Conservation (phyloP, 192 early-diverging fungal species). For the Coemansia sp. region DNA sequence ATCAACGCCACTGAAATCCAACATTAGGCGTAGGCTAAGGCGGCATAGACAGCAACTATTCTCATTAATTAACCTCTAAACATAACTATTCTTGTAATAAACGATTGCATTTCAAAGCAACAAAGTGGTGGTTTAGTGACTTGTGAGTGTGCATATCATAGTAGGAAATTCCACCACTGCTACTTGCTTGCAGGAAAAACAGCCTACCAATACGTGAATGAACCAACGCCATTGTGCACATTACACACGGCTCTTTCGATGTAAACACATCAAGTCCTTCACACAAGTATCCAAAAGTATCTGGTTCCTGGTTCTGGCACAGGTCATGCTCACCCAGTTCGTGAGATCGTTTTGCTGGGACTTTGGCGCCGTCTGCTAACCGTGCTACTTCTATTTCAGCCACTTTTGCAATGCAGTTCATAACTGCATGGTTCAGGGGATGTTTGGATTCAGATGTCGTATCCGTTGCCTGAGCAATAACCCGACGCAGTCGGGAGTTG, state of each 20-base stretch:
- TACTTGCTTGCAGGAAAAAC: constrained; percentile 56
- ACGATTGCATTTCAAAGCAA: constrained; percentile 22
- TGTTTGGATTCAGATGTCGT: constrained; percentile 52
- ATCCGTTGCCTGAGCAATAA: constrained; percentile 55
- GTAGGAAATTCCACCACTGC: constrained; percentile 22
- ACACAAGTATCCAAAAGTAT: constrained; percentile 66
- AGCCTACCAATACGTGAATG: constrained; percentile 87
- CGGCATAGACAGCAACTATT: too few relatives aligned
- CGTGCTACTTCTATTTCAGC: constrained; percentile 57
- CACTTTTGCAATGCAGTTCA: constrained; percentile 72
- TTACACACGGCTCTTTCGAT: constrained; percentile 82
- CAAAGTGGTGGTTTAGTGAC: constrained; percentile 47
- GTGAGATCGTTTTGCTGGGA: constrained; percentile 19
- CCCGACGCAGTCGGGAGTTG: constrained; percentile 51
- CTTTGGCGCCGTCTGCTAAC: constrained; percentile 1
- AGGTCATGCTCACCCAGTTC: background rate
- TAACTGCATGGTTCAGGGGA: constrained; percentile 74
- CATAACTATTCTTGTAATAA: background rate
- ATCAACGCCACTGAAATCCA: too few relatives aligned
- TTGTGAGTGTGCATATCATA: constrained; percentile 37
- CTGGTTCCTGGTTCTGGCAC: background rate
- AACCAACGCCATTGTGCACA: constrained; percentile 94
- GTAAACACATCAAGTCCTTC: constrained; percentile 80
- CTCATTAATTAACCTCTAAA: background rate
- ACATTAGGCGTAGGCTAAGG: too few relatives aligned